Evolutionary conservation across 306 rosid genomes (phyloP), one percentile per base, ranked within the genome.

Genomic region (Quercus parvula): DNA sequence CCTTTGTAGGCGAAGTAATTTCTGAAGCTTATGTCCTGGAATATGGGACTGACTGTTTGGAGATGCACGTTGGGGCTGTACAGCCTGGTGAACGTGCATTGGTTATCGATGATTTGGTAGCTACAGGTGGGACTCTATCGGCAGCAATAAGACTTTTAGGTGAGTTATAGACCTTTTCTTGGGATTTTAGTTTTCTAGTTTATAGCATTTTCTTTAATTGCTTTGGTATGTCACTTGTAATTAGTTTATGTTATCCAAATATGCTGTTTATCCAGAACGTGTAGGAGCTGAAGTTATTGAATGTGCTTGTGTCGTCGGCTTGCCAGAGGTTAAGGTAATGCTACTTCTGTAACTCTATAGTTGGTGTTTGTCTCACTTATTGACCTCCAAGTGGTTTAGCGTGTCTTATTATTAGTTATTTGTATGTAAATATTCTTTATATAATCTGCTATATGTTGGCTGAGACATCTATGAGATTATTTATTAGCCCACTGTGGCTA

Each of bases 101-200:
- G 82, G 85, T 96, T 0, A 90, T 96, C 33, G 99, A 96, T 52
- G 99, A 96, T 80, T 80, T 96, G 84, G 94, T 96, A 15, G 99
- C 99, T 35, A 96, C 99, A 1, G 99, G 99, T 74, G 99, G 99
- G 74, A 96, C 99, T 58, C 84, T 96, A 24, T 90, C 93, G 10
- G 99, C 99, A 5, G 98, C 98, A 58, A 89, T 96, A 78, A 84
- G 80, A 73, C 98, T 96, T 70, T 82, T 96, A 82, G 99, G 99
- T 96, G 77, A 69, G 81, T 84, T 81, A 31, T 64, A 17, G 20
- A 8, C 71, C 20, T 17, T 61, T 74, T 22, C 3, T 6, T 58
- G 59, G 56, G 25, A 33, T 57, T 82, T 17, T 54, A 27, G 31
- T 75, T 70, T 27, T 67, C 71, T 30, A 49, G 44, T 71, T 24